phyloP scores from a whole-genome alignment of 495 filamentous ascomycete species.

The Pseudomonodictys pantanalensis region DNA sequence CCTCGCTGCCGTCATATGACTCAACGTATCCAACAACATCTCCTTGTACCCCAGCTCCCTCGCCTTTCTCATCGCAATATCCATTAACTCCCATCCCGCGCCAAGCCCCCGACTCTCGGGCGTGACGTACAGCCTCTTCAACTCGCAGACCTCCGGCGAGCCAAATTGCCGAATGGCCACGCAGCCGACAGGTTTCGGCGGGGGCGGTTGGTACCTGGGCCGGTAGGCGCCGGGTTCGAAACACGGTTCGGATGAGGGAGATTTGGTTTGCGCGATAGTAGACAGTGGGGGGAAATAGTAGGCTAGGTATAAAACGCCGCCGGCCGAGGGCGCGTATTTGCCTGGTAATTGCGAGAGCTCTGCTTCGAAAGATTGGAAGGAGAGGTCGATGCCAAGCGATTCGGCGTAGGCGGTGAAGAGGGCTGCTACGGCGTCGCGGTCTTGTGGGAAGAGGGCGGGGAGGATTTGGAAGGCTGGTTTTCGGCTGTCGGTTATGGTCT shows the following conservation, averaged over 20 bases:
- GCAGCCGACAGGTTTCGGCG: conserved; percentile 47
- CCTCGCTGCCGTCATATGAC: conserved; percentile 53
- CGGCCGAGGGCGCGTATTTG: conserved; percentile 49
- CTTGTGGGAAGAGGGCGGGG: no score
- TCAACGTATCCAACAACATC: conserved; percentile 57
- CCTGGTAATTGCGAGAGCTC: conserved; percentile 56
- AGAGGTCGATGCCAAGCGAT: conserved; percentile 54
- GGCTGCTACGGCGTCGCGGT: conserved; percentile 37
- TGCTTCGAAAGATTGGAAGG: conserved; percentile 54
- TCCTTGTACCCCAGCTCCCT: conserved; percentile 50
- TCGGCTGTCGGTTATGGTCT: no score
- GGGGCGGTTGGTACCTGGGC: not conserved
- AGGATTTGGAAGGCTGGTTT: no score
- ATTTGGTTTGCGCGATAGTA: not conserved
- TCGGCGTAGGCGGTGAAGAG: conserved; percentile 56
- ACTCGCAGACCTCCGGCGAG: conserved; percentile 50
- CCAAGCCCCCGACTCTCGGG: conserved; percentile 49
- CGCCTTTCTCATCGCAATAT: conserved; percentile 47
- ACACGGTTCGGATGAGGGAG: not conserved
- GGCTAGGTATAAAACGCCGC: conserved; percentile 50
- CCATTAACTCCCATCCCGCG: conserved; percentile 48
- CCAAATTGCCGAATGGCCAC: conserved; percentile 46
- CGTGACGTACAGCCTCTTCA: conserved; percentile 58
- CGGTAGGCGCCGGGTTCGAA: not conserved
- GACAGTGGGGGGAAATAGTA: conserved; percentile 8